Conservation (phyloP, 306 rosid genomes). For the Ormosia semicastrata region DNA sequence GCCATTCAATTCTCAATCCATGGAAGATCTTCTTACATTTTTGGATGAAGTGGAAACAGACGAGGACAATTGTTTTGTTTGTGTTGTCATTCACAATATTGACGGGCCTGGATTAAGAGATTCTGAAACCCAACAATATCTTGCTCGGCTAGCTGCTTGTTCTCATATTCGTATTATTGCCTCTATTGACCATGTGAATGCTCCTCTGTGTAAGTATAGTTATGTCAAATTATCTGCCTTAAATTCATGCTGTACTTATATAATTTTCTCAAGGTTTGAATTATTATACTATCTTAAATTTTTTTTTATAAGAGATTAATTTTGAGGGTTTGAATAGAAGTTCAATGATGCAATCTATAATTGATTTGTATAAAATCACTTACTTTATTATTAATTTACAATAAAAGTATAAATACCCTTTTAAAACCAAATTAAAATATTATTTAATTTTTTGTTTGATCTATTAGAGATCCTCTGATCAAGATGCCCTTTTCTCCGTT, state of each 20-base stretch:
- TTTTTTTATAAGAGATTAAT: neutral
- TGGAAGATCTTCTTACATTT: slow-evolving; percentile 76
- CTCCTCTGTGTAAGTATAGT: slow-evolving; percentile 71
- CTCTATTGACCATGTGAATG: slow-evolving; percentile 82
- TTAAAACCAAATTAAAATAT: neutral
- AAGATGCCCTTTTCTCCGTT: neutral
- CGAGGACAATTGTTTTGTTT: slow-evolving; percentile 50
- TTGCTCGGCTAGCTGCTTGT: slow-evolving; percentile 81
- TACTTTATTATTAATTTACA: neutral
- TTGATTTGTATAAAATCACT: neutral
- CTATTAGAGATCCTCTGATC: neutral
- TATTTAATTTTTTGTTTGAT: slow-evolving; percentile 6
- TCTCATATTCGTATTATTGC: slow-evolving; percentile 68
- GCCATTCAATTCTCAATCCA: slow-evolving; percentile 63
- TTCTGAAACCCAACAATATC: slow-evolving; percentile 73
- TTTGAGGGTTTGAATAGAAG: neutral
- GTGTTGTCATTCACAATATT: slow-evolving; percentile 77
- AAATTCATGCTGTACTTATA: neutral
- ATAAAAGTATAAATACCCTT: neutral
- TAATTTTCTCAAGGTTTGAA: neutral
- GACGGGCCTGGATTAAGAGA: slow-evolving; percentile 95
- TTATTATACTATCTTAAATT: neutral
- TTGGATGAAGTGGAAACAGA: slow-evolving; percentile 58
- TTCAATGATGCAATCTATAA: neutral
- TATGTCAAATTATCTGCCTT: neutral